Conservation (phyloP, 2,329 filamentous ascomycete genomes). For the Cytospora chrysosperma region DNA sequence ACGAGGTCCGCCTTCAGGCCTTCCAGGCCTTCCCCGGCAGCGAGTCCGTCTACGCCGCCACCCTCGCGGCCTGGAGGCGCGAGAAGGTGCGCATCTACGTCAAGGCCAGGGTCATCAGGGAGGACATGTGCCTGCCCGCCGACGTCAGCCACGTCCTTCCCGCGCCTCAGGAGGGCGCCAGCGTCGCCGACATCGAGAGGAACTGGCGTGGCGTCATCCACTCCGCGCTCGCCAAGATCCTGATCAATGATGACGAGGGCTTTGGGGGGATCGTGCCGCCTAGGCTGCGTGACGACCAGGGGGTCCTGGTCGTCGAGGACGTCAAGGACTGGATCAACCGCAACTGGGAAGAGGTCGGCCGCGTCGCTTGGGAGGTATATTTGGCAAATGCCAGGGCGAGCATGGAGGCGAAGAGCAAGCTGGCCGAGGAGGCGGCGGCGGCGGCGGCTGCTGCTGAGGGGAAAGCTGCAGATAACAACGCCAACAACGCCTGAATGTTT, state of each 20-base stretch:
- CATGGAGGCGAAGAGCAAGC: slow-evolving; percentile 8
- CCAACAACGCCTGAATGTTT: not conserved
- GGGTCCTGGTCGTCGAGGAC: slow-evolving; percentile 44
- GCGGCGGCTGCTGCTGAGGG: not conserved
- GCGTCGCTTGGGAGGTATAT: slow-evolving; percentile 27
- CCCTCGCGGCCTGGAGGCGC: slow-evolving; percentile 41
- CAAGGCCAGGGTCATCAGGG: slow-evolving; percentile 25
- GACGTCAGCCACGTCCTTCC: slow-evolving; percentile 44
- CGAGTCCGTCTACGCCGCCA: slow-evolving; percentile 43
- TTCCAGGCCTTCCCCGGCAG: slow-evolving; percentile 49
- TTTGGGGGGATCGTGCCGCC: slow-evolving; percentile 35
- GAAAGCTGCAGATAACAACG: not conserved
- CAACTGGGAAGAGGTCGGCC: slow-evolving; percentile 38
- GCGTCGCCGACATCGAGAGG: slow-evolving; percentile 23
- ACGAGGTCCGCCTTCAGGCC: slow-evolving; percentile 51
- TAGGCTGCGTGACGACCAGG: slow-evolving; percentile 36
- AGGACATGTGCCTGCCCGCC: slow-evolving; percentile 40
- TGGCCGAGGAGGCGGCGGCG: not conserved
- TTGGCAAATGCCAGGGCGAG: slow-evolving; percentile 21
- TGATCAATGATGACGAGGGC: slow-evolving; percentile 44
- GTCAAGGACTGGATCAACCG: slow-evolving; percentile 43
- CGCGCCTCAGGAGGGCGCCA: slow-evolving; percentile 26
- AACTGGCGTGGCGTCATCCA: slow-evolving; percentile 37
- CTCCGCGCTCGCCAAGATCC: slow-evolving; percentile 48
- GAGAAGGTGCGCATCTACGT: slow-evolving; percentile 35